Base-by-base conservation (phyloP, 768 basidiomycete genomes). In the Naganishia kalamii region DNA sequence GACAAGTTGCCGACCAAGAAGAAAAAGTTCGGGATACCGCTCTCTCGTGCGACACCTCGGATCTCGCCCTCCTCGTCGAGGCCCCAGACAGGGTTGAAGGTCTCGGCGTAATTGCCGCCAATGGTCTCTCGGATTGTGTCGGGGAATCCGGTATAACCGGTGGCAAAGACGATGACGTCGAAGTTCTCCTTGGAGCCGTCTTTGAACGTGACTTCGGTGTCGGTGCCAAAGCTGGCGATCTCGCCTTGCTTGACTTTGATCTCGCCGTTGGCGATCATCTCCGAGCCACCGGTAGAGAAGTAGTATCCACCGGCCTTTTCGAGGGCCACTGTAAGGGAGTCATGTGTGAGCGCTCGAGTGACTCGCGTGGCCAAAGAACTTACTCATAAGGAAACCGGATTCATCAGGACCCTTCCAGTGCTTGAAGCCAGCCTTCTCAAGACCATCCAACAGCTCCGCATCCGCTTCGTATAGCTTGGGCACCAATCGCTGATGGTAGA, bases 221-320 rank as follows among this genome's bases (percentile, higher is more conserved):
- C 60, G 19, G 40, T 25, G 32, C 69, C 69, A 72, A 84, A 83
- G 23, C 72, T 72, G 62, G 80, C 73, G 62, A 87, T 82, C 49
- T 80, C 77, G 62, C 85, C 85, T 75, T 82, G 85, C 78, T 87
- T 88, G 63, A 88, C 75, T 74, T 86, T 87, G 80, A 88, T 85
- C 71, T 85, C 84, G 5, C 86, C 85, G 70, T 87, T 84, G 48
- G 83, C 82, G 70, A 88, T 84, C 68, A 84, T 77, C 74, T 86
- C 82, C 65, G 83, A 83, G 11, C 83, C 84, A 33, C 86, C 86
- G 21, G 70, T 71, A 17, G 71, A 71, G 60, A 70, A 75, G 66
- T 75, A 75, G 63, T 73, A 73, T 8, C 74, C 74, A 19, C 74
- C 74, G 23, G 71, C 72, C 43, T 73, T 71, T 37, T 73, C 70